phyloP scores from a whole-genome alignment of 371 early-diverging fungal genomes.

The Apophysomyces sp. region DNA sequence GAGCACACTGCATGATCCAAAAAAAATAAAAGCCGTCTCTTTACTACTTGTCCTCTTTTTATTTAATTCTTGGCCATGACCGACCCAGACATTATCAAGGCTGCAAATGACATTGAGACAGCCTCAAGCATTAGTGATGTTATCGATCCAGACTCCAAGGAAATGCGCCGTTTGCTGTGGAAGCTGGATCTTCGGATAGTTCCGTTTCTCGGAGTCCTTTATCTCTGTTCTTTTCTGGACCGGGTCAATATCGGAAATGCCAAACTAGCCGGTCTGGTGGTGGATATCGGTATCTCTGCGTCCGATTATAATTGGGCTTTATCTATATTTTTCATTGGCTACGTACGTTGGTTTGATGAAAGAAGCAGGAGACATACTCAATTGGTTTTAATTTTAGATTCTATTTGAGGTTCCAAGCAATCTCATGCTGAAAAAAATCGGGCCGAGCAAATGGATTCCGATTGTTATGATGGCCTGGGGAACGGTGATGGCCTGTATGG shows the following conservation, averaged over 20 bases:
- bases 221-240: constrained; percentile 55
- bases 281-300: constrained; percentile 40
- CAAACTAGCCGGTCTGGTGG: constrained; percentile 51
- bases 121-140: neutral
- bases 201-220: constrained; percentile 43
- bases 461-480: constrained; percentile 55
- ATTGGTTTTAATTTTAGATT: constrained; percentile 32
- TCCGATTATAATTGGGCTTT: constrained; percentile 56
- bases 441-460: constrained; percentile 73
- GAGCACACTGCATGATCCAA: neutral
- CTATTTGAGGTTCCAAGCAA: constrained; percentile 74
- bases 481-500: constrained; percentile 46
- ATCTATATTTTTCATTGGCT: constrained; percentile 66
- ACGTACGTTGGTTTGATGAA: constrained; percentile 46
- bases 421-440: constrained; percentile 62
- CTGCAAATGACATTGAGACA: neutral
- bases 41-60: neutral
- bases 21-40: neutral
- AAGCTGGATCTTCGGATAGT: constrained; percentile 22
- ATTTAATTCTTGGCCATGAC: neutral
- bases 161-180: constrained; percentile 10
- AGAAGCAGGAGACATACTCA: neutral
- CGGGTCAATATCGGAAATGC: constrained; percentile 61
- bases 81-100: neutral
- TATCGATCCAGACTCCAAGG: constrained; percentile 7